Base-by-base conservation (phyloP, 2,329 filamentous ascomycete species). In the Xylaria sp. region DNA sequence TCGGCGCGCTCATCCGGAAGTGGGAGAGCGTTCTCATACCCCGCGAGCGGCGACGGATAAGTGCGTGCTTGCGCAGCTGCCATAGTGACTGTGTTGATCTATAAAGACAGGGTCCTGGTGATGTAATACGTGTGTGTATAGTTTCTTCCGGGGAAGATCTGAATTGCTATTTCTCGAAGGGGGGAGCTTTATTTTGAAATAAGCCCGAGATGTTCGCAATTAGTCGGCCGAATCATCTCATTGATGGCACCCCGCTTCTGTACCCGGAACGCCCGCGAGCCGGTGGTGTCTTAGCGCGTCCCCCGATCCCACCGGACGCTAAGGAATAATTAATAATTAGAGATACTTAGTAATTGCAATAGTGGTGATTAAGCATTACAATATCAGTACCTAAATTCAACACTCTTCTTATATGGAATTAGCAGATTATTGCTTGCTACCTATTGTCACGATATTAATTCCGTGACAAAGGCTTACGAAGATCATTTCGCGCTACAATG, bases 1-100 rank as follows among this genome's bases (percentile, higher is more conserved):
- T 86, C 87, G 55, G 84, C 84, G 70, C 81, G 85, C 72, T 92
- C 89, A 57, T 85, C 80, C 8, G 88, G 78, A 6, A 91, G 78
- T 28, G 88, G 84, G 30, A 84, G 79, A n/a, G 85, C 83, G 58
- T 84, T 78, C 72, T 88, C 84, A 74, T 86, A 90, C 23, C 87
- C 89, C 30, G 81, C 79, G 1, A 90, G 78, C 15, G 89, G 89
- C 18, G 86, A 89, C 1, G 84, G 81, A 73, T 86, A 89, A 1
- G 79, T 81, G 69, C 64, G 69, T 41, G 65, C 65, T 30, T 56
- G 50, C 25, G 60, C 0, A 39, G 39, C 39, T n/a, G 60, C 20
- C 69, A 70, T 70, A n/a, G 30, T 46, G 36, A n/a, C 12, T 45
- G 13, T 12, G 34, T 39, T 30, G 9, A 59, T 39, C 1, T 32